Evolutionary conservation across 2,329 filamentous ascomycete species (phyloP).

Genomic region (Pezicula radicicola): DNA sequence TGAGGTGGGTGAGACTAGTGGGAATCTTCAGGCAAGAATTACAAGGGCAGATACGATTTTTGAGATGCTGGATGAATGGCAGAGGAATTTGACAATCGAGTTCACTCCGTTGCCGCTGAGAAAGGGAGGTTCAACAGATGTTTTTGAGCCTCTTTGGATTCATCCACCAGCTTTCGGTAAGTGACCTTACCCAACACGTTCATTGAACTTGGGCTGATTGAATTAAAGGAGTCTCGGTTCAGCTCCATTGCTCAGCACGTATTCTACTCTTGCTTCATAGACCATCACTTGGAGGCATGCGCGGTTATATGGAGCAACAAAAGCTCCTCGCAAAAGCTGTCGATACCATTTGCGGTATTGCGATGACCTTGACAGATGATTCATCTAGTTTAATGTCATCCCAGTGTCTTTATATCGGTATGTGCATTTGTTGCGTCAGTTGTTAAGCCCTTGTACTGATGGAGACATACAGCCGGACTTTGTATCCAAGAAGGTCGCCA

Average conservation of each 20-base stretch:
- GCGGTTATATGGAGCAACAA: constrained; percentile 42
- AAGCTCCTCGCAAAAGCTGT: constrained; percentile 42
- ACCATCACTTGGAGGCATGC: constrained; percentile 45
- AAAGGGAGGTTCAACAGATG: constrained; percentile 17
- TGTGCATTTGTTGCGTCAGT: not conserved
- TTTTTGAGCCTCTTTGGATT: constrained; percentile 48
- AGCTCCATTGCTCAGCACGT: constrained; percentile 49
- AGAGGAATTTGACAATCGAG: constrained; percentile 22
- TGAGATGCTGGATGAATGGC: constrained; percentile 48
- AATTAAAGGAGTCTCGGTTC: constrained; percentile 38
- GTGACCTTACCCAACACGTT: not conserved
- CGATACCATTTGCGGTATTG: constrained; percentile 46
- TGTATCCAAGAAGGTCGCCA: constrained; percentile 36
- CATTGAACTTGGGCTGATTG: not conserved
- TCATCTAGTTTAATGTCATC: constrained; percentile 40
- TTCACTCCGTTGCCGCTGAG: constrained; percentile 37
- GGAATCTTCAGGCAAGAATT: constrained; percentile 38
- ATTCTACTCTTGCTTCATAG: constrained; percentile 51
- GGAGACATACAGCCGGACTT: constrained; percentile 31
- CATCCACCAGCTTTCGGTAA: constrained; percentile 41
- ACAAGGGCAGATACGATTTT: constrained; percentile 42
- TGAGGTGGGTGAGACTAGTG: constrained; percentile 32
- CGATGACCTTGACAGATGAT: constrained; percentile 38
- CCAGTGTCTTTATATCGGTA: constrained; percentile 37
- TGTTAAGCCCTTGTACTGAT: not conserved